These are phyloP conservation scores for Globisporangium nunn DNA, from an alignment of 352 stramenopile species.

Conservation along the genomic window DNA sequence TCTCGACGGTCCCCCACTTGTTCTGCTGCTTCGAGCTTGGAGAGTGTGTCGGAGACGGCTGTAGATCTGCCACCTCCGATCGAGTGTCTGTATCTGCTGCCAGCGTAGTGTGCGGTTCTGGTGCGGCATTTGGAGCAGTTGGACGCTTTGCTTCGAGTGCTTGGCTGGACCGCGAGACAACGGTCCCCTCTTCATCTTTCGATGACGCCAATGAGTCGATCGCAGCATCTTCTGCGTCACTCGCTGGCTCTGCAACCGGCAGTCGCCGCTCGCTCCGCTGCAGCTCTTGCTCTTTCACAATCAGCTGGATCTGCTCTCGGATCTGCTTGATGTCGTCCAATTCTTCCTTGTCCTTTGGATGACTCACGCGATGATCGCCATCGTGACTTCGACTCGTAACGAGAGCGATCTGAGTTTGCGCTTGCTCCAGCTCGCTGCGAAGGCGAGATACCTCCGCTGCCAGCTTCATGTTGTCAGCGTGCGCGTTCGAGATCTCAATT, in stretches of 20 bases:
- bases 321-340: constrained; percentile 7
- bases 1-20: constrained; percentile 16
- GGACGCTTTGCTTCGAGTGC: background rate
- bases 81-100: background rate
- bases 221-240: constrained; percentile 1
- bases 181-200: constrained; percentile 6
- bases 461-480: constrained; percentile 27
- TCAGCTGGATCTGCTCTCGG: constrained; percentile 8
- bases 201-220: constrained; percentile 15
- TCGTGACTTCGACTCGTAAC: background rate
- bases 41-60: background rate
- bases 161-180: background rate
- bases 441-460: constrained; percentile 26
- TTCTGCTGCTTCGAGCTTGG: constrained; percentile 3
- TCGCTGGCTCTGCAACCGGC: background rate
- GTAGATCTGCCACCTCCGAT: background rate
- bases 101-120: background rate
- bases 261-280: constrained; percentile 2
- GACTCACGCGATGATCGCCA: background rate
- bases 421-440: constrained; percentile 24
- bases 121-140: background rate
- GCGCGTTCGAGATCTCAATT: constrained; percentile 13
- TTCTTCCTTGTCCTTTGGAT: background rate
- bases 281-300: constrained; percentile 8
- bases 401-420: constrained; percentile 5